Evolutionary conservation across 139 green algal species (phyloP).

Genomic region (Chlorella vulgaris): DNA sequence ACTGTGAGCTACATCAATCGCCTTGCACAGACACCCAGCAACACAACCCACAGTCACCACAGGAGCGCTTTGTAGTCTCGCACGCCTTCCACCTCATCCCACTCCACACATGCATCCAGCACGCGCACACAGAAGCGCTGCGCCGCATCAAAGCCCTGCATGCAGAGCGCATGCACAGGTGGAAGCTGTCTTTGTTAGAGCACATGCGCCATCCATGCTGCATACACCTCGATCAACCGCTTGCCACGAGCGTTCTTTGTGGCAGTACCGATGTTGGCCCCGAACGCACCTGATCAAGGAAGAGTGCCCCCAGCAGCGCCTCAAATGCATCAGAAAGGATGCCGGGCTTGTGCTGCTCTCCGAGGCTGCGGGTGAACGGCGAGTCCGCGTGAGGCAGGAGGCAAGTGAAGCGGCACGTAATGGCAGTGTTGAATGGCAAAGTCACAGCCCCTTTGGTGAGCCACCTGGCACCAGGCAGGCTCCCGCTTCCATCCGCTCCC

Average conservation of each 20-base stretch:
- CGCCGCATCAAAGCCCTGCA: slow-evolving; percentile 31
- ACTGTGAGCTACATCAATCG: neutral
- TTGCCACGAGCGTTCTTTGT: too few species aligned
- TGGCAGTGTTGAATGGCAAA: too few species aligned
- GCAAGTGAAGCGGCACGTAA: too few species aligned
- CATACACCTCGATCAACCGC: neutral
- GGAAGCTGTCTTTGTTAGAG: neutral
- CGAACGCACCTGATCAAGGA: slow-evolving; percentile 35
- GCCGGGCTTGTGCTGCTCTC: neutral
- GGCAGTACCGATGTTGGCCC: too few species aligned
- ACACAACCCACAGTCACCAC: neutral
- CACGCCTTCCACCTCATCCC: neutral
- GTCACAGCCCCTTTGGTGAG: too few species aligned
- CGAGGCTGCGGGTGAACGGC: neutral
- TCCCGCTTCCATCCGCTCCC: too few species aligned
- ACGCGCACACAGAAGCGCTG: slow-evolving; percentile 28
- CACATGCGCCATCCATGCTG: too few species aligned
- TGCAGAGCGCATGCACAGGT: neutral
- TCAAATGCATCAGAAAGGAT: slow-evolving; percentile 55
- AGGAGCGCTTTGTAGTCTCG: slow-evolving; percentile 24
- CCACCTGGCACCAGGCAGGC: too few species aligned
- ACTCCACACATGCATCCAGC: slow-evolving; percentile 25
- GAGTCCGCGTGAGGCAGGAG: neutral
- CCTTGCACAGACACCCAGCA: neutral
- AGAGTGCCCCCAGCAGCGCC: slow-evolving; percentile 52